A percentile compares a stretch with the other conserved stretches of the same genome.
These are phyloP conservation scores for Stagonosporopsis cucurbitacearum DNA, from an alignment of 2,329 filamentous ascomycete genomes.

Conservation along the genomic window DNA sequence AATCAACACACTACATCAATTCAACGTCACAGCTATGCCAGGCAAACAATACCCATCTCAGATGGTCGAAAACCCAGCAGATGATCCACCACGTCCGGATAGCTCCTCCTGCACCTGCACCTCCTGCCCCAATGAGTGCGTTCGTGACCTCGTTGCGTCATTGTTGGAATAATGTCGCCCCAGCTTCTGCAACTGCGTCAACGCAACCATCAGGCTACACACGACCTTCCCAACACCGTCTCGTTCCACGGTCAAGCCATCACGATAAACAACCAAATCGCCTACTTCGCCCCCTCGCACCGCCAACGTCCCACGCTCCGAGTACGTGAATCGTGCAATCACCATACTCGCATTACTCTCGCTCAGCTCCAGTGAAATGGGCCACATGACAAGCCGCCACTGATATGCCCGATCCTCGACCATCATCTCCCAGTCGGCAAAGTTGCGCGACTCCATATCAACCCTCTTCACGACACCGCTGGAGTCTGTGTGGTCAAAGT, in stretches of 20 bases:
- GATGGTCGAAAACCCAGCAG: slow-evolving; percentile 17
- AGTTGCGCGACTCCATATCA: slow-evolving; percentile 43
- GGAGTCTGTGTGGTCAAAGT: slow-evolving; percentile 26
- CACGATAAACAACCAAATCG: slow-evolving; percentile 35
- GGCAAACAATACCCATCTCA: slow-evolving; percentile 1
- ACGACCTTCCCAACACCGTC: slow-evolving; percentile 38
- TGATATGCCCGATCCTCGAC: slow-evolving; percentile 28
- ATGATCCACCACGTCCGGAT: slow-evolving; percentile 20
- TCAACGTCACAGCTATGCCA: background rate
- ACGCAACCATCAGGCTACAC: slow-evolving; percentile 35
- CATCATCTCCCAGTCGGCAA: slow-evolving; percentile 35
- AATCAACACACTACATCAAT: background rate
- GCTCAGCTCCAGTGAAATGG: slow-evolving; percentile 33
- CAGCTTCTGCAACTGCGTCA: slow-evolving; percentile 40
- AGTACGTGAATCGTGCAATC: slow-evolving; percentile 44
- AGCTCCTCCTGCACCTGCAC: slow-evolving; percentile 15
- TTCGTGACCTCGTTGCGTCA: slow-evolving; percentile 11
- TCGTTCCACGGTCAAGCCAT: slow-evolving; percentile 28
- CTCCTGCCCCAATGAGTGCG: slow-evolving; percentile 20
- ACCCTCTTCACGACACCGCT: slow-evolving; percentile 11
- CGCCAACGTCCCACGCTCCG: slow-evolving; percentile 33
- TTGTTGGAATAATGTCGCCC: slow-evolving; percentile 33
- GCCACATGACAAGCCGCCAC: slow-evolving; percentile 35
- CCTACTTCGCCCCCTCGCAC: slow-evolving; percentile 38
- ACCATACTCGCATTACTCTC: slow-evolving; percentile 23